Base-by-base conservation (phyloP, 768 basidiomycete genomes). In the Hygrocybe coccinea region DNA sequence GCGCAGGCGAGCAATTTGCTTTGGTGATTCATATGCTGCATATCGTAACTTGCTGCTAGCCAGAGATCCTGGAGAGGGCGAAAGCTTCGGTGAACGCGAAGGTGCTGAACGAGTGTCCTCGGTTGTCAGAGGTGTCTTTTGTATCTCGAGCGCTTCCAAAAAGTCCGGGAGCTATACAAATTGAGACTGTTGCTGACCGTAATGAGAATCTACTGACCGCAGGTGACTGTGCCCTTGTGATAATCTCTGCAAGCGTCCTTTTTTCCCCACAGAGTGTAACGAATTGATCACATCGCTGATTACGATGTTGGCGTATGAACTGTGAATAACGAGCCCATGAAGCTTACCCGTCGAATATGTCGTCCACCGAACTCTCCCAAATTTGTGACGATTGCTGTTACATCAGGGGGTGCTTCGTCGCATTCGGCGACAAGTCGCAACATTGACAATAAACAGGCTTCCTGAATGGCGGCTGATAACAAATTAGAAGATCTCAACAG, bases 211-310 rank as follows among this genome's bases (percentile, higher is more conserved):
- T 41, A 63, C 80, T 59, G 63, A 87, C 88, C 33, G 87, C 81
- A 50, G 80, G 72, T 1, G 85, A 81, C 37, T 67, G 65, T 25
- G 81, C 77, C n/a, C 64, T 71, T 2, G 71, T 66, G 38, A 86
- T 61, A 47, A 86, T 76, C 11, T 75, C 68, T 17, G 66, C 57
- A 17, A 91, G 75, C 5, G 71, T 58, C 9, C 72, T 66, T 59
- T 73, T 77, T 52, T 84, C 71, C 17, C 68, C 64, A 6, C 71
- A 71, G 14, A 87, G 68, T 10, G 69, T 71, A 29, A 82, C 60
- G 64, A 91, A 90, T 65, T 88, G 84, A 22, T 80, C 75, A 62
- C 87, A 90, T 54, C 89, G 80, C 89, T 91, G 50, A 52, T 38
- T 25, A 55, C 33, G 17, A 50, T 62, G 33, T 65, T 25, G 52